These are phyloP conservation scores for Botrytis hyacinthi DNA, from an alignment of 2,329 filamentous ascomycete genomes.

Conservation along the genomic window DNA sequence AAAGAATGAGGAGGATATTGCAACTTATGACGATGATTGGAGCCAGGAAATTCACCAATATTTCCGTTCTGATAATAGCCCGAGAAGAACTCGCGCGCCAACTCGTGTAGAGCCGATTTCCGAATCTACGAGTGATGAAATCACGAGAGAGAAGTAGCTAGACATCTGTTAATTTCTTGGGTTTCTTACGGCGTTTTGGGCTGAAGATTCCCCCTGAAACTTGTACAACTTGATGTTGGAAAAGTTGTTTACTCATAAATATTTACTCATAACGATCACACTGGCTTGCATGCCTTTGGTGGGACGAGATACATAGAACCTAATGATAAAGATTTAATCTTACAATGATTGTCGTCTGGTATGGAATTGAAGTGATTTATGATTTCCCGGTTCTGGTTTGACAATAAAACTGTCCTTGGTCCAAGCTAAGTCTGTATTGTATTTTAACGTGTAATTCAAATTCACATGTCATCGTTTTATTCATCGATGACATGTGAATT, in stretches of 20 bases:
- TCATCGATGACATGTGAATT: background rate
- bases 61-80: conserved; percentile 25
- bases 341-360: background rate
- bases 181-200: background rate
- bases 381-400: background rate
- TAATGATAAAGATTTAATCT: conserved; percentile 4
- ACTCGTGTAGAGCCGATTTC: background rate
- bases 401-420: background rate
- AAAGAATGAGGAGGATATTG: conserved; percentile 25
- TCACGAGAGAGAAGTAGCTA: conserved; percentile 10
- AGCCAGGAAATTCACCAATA: conserved; percentile 30
- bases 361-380: background rate
- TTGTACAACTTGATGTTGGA: conserved; percentile 1
- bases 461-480: background rate
- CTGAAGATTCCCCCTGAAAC: background rate
- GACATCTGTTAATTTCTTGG: background rate
- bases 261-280: background rate
- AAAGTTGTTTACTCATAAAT: background rate
- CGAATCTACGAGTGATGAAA: conserved; percentile 13
- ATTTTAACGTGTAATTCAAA: background rate
- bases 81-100: background rate
- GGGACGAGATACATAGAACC: background rate
- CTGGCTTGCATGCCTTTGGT: background rate
- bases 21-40: conserved; percentile 30
- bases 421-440: background rate